These are phyloP conservation scores for Truncatella angustata DNA, from an alignment of 2,329 filamentous ascomycete species.

Conservation along the genomic window DNA sequence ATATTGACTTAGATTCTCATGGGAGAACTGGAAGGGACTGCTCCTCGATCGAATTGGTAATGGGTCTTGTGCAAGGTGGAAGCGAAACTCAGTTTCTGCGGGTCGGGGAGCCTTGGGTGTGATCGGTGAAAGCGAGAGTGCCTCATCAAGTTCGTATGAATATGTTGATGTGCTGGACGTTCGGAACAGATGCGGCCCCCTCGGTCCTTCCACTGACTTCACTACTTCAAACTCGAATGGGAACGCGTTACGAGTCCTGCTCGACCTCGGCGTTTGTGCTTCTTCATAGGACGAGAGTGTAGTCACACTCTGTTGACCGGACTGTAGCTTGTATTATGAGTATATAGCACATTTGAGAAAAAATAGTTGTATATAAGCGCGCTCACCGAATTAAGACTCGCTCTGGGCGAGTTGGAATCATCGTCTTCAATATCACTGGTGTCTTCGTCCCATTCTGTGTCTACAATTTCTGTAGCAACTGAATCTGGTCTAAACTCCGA, in stretches of 20 bases:
- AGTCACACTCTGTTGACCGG: conserved; percentile 72
- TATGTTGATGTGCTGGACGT: conserved; percentile 60
- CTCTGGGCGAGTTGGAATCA: conserved; percentile 57
- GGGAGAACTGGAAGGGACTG: conserved; percentile 52
- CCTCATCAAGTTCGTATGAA: conserved; percentile 46
- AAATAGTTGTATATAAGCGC: neutral
- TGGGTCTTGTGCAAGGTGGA: conserved; percentile 35
- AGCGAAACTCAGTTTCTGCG: conserved; percentile 32
- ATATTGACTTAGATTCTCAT: conserved; percentile 55
- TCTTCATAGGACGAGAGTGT: conserved; percentile 88
- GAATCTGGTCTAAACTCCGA: conserved; percentile 61
- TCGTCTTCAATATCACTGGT: conserved; percentile 59
- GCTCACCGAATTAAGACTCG: conserved; percentile 71
- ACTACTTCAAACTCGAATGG: conserved; percentile 56
- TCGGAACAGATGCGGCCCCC: conserved; percentile 84
- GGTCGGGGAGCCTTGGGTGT: conserved; percentile 60
- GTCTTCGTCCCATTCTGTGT: conserved; percentile 73
- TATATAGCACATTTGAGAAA: neutral
- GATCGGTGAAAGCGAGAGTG: conserved; percentile 70
- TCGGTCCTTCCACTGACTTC: conserved; percentile 74
- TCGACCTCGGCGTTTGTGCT: conserved; percentile 71
- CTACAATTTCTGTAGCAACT: conserved; percentile 73
- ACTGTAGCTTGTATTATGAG: conserved; percentile 40
- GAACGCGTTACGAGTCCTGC: conserved; percentile 58
- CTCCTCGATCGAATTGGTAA: conserved; percentile 34